phyloP scores from a whole-genome alignment of 2,329 filamentous ascomycete genomes.

The Trichoderma sp. region DNA sequence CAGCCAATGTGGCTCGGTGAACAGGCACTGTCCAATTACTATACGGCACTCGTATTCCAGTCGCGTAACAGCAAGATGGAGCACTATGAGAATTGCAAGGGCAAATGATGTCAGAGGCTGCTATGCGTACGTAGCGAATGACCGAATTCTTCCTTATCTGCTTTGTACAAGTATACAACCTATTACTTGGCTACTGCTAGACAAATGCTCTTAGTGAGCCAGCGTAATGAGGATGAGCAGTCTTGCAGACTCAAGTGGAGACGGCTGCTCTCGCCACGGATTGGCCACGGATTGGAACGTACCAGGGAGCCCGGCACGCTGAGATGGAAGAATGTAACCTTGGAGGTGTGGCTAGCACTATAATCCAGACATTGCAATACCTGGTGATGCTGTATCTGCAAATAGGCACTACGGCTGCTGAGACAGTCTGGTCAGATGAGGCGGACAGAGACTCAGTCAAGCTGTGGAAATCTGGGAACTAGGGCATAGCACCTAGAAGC shows the following conservation, averaged over 20 bases:
- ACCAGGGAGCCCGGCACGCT: background rate
- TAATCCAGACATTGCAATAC: background rate
- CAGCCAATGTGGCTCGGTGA: background rate
- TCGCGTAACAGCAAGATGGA: background rate
- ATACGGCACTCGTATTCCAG: background rate
- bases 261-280: background rate
- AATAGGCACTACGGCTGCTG: background rate
- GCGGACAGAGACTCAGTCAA: background rate
- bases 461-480: background rate
- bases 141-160: background rate
- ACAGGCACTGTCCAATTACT: background rate
- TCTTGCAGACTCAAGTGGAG: constrained; percentile 4
- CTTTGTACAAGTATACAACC: background rate
- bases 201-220: background rate
- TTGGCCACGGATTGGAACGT: background rate
- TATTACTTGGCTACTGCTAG: background rate
- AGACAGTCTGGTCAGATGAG: constrained; percentile 3
- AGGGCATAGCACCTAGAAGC: background rate
- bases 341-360: background rate
- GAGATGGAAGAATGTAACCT: background rate
- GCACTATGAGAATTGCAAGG: background rate
- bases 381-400: background rate
- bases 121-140: background rate
- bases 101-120: constrained; percentile 14
- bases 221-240: constrained; percentile 8